Percentiles rank a stretch among this genome's conserved stretches.
phyloP scores from a whole-genome alignment of 495 filamentous ascomycete species.

The Aspergillus asperescens region DNA sequence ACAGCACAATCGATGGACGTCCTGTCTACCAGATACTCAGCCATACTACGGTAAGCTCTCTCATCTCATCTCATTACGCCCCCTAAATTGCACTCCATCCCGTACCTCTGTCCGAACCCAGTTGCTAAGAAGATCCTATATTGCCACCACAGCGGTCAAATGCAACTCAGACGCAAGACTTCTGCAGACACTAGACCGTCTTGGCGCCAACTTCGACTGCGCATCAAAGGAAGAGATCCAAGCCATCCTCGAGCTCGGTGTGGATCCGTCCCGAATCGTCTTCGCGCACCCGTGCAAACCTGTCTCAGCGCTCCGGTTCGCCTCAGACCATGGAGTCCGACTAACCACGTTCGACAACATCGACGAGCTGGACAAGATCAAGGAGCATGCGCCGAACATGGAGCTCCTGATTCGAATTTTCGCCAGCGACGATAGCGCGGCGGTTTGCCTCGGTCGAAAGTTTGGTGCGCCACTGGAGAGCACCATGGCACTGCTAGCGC shows the following conservation, averaged over 20 bases:
- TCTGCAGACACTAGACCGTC: constrained; percentile 20
- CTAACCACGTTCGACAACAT: constrained; percentile 33
- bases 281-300: constrained; percentile 35
- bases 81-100: no score
- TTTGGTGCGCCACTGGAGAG: constrained; percentile 27
- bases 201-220: constrained; percentile 32
- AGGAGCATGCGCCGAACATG: constrained; percentile 19
- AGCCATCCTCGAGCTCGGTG: constrained; percentile 22
- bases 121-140: no score
- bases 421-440: constrained; percentile 23
- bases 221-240: constrained; percentile 29
- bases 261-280: constrained; percentile 28
- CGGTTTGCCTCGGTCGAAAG: constrained; percentile 25
- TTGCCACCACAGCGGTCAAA: constrained; percentile 31
- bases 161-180: constrained; percentile 30
- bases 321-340: constrained; percentile 16
- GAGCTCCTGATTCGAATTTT: constrained; percentile 29
- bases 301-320: constrained; percentile 18
- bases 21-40: background rate
- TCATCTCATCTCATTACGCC: no score
- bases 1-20: constrained; percentile 10
- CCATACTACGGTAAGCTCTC: constrained; percentile 11
- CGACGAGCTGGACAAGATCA: constrained; percentile 33
- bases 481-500: constrained; percentile 14
- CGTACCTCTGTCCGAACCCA: background rate